Evolutionary conservation across 495 filamentous ascomycete genomes (phyloP).

Genomic region (Glutinoglossum americanum): DNA sequence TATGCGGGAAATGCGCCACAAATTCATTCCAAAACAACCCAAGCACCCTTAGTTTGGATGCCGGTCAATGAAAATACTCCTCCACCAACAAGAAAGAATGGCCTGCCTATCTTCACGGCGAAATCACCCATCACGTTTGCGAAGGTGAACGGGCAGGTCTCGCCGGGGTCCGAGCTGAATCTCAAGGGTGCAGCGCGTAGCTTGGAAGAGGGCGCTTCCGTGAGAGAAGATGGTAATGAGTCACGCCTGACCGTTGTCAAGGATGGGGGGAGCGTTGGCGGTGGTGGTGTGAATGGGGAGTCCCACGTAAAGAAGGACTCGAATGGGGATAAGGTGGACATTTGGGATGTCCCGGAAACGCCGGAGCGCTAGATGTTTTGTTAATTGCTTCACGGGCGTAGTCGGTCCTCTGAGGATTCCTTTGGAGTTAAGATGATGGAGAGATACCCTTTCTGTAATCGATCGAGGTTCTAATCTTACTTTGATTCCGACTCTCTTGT

Average conservation of each 20-base stretch:
- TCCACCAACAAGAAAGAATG: slow-evolving; percentile 20
- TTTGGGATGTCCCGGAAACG: not conserved
- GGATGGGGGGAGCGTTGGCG: not conserved
- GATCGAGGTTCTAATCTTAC: no score
- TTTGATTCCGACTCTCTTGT: no score
- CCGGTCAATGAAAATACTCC: slow-evolving; percentile 2
- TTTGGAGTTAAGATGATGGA: no score
- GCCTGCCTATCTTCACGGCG: slow-evolving; percentile 30
- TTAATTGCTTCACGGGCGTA: not conserved
- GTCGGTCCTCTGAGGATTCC: not conserved
- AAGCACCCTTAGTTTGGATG: slow-evolving; percentile 1
- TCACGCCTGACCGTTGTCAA: not conserved
- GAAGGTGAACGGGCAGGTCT: not conserved
- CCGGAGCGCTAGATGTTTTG: not conserved
- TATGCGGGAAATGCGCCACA: not conserved
- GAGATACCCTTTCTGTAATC: no score
- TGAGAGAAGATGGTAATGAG: not conserved
- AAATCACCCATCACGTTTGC: slow-evolving; percentile 30
- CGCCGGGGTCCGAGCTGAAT: not conserved
- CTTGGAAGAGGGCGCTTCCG: not conserved
- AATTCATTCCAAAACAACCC: not conserved
- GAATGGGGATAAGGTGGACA: not conserved
- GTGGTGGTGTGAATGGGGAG: not conserved
- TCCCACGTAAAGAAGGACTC: not conserved
- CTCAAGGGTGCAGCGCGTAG: not conserved